Conservation (phyloP, 805 yeast species). For the Nakazawaea populi region DNA sequence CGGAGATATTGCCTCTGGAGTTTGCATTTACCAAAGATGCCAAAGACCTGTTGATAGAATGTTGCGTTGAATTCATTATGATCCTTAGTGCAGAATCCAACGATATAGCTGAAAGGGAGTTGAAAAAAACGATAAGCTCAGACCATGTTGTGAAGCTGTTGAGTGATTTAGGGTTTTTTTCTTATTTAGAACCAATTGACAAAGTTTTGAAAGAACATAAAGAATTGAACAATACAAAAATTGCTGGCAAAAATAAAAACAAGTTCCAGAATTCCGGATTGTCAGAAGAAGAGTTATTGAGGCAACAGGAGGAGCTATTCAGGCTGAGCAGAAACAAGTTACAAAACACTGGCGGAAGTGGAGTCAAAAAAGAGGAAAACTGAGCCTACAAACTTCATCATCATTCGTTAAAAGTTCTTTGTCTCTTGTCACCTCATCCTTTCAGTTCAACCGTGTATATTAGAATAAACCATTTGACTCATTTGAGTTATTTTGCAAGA, state of each 20-base stretch:
- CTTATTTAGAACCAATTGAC: conserved; percentile 77
- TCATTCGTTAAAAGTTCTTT: no score
- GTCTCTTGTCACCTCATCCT: no score
- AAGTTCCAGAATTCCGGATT: conserved; percentile 91
- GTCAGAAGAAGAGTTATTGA: conserved; percentile 84
- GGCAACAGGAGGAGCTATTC: conserved; percentile 90
- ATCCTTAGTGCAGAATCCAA: conserved; percentile 88
- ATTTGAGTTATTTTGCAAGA: neutral
- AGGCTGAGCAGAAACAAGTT: conserved; percentile 36
- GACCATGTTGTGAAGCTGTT: conserved; percentile 93
- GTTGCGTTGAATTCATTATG: conserved; percentile 95
- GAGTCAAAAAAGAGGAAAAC: conserved; percentile 6
- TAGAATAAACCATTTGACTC: neutral
- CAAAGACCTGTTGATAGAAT: conserved; percentile 90
- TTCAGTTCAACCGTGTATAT: neutral
- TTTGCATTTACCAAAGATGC: conserved; percentile 88
- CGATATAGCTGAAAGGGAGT: conserved; percentile 93
- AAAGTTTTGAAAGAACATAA: conserved; percentile 81
- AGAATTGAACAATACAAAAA: conserved; percentile 61
- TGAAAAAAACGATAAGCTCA: conserved; percentile 93
- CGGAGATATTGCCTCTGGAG: conserved; percentile 87
- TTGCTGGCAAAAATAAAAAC: conserved; percentile 85
- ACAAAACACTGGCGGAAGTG: conserved; percentile 18
- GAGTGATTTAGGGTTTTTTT: conserved; percentile 78
- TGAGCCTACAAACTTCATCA: neutral